A percentile compares a stretch with the other conserved stretches of the same genome.
Evolutionary conservation across 2,329 filamentous ascomycete species (phyloP).

Genomic region (Botrytis pseudocinerea): DNA sequence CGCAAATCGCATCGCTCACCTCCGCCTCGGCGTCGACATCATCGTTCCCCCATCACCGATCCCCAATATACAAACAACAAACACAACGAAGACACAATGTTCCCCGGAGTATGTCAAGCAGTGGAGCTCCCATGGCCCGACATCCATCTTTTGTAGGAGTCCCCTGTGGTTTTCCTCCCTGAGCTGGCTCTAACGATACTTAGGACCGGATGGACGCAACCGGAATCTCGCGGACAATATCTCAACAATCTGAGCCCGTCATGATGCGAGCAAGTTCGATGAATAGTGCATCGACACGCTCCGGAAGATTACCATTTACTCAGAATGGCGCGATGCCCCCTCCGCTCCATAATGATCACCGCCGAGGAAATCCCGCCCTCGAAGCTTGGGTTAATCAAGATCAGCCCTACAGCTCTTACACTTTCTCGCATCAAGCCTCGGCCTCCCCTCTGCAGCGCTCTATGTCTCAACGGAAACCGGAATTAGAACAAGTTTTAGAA

Average conservation of each 20-base stretch:
- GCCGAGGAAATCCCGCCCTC: slow-evolving; percentile 32
- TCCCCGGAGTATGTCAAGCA: slow-evolving; percentile 38
- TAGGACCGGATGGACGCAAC: slow-evolving; percentile 37
- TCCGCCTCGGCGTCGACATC: slow-evolving; percentile 23
- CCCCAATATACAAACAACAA: slow-evolving; percentile 37
- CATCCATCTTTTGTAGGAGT: slow-evolving; percentile 37
- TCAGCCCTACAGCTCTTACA: slow-evolving; percentile 34
- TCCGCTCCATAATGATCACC: slow-evolving; percentile 31
- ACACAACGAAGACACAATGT: slow-evolving; percentile 34
- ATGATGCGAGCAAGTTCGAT: slow-evolving; percentile 38
- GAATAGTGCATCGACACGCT: slow-evolving; percentile 34
- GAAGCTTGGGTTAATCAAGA: slow-evolving; percentile 37
- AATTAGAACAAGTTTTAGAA: slow-evolving; percentile 37
- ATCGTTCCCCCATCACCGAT: slow-evolving; percentile 32
- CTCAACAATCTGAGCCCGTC: slow-evolving; percentile 36
- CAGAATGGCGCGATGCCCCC: slow-evolving; percentile 34
- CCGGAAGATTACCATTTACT: slow-evolving; percentile 35
- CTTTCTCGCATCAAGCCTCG: slow-evolving; percentile 32
- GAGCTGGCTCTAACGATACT: slow-evolving; percentile 32
- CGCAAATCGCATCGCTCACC: slow-evolving; percentile 32
- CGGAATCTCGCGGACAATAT: slow-evolving; percentile 32
- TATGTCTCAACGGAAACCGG: slow-evolving; percentile 31
- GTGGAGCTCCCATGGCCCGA: slow-evolving; percentile 36
- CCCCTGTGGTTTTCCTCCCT: slow-evolving; percentile 25
- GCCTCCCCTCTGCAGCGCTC: slow-evolving; percentile 28